phyloP scores from a whole-genome alignment of 352 stramenopile genomes.

The Globisporangium barbulae region DNA sequence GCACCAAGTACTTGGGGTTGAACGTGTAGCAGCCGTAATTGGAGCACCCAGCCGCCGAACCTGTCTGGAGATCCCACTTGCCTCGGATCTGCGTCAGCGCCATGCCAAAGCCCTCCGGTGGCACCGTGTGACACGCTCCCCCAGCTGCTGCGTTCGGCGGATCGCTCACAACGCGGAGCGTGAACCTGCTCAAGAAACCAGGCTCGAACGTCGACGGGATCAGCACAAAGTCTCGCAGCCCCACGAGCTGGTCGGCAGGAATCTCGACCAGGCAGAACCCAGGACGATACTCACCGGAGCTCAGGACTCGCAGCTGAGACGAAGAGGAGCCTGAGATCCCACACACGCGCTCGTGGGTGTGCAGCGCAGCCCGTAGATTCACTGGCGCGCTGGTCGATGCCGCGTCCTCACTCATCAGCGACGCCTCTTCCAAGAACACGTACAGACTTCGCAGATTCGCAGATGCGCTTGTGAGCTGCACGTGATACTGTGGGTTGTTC shows the following conservation, averaged over 20 bases:
- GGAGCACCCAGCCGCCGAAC: slow-evolving; percentile 67
- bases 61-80: slow-evolving; percentile 47
- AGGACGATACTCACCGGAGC: slow-evolving; percentile 73
- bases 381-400: slow-evolving; percentile 37
- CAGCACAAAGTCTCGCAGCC: slow-evolving; percentile 47
- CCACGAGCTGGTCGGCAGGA: slow-evolving; percentile 21
- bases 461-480: slow-evolving; percentile 22
- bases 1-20: slow-evolving; percentile 76
- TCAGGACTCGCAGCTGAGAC: slow-evolving; percentile 34
- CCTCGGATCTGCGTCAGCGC: slow-evolving; percentile 32
- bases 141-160: slow-evolving; percentile 27
- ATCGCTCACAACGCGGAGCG: slow-evolving; percentile 55
- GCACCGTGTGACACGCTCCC: slow-evolving; percentile 32
- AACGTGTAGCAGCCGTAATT: slow-evolving; percentile 84
- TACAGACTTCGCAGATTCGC: slow-evolving; percentile 35
- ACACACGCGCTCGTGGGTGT: slow-evolving; percentile 47
- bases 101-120: slow-evolving; percentile 56
- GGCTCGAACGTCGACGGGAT: slow-evolving; percentile 78
- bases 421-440: slow-evolving; percentile 58
- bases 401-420: slow-evolving; percentile 28
- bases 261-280: slow-evolving; percentile 77
- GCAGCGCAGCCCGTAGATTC: slow-evolving; percentile 61
- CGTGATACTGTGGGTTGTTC: slow-evolving; percentile 76
- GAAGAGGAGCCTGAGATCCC: slow-evolving; percentile 29
- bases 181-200: slow-evolving; percentile 38